Percentiles rank a stretch among this genome's conserved stretches.
Evolutionary conservation across 2,329 filamentous ascomycete species (phyloP).

Genomic region (Colletotrichum spinosum): DNA sequence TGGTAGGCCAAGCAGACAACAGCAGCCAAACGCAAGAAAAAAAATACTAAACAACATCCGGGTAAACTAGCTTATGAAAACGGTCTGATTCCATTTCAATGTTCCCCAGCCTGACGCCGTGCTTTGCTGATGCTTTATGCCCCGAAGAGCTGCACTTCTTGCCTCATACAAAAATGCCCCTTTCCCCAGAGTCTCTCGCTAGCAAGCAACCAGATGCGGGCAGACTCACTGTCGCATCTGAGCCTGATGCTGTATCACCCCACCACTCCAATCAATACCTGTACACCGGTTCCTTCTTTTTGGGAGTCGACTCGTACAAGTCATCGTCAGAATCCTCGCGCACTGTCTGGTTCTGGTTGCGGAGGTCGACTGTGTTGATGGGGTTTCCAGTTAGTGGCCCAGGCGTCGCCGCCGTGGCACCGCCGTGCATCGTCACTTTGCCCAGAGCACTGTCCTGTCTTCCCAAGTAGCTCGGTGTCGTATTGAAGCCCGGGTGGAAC

Average conservation of each 20-base stretch:
- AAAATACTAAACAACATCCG: too few relatives aligned
- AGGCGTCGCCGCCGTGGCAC: conserved; percentile 36
- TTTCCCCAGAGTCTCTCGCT: too few relatives aligned
- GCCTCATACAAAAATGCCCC: neutral
- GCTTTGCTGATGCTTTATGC: too few relatives aligned
- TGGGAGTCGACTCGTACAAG: conserved; percentile 53
- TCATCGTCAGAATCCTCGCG: conserved; percentile 49
- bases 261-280: conserved; percentile 20
- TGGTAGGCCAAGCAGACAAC: too few relatives aligned
- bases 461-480: conserved; percentile 49
- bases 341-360: conserved; percentile 29
- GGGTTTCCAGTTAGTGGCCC: conserved; percentile 34
- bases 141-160: neutral
- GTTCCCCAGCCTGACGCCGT: too few relatives aligned
- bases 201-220: too few relatives aligned
- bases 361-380: conserved; percentile 32
- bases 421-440: conserved; percentile 57
- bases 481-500: conserved; percentile 51
- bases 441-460: conserved; percentile 55
- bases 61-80: too few relatives aligned
- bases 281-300: conserved; percentile 49
- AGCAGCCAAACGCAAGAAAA: too few relatives aligned
- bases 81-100: too few relatives aligned
- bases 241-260: too few relatives aligned
- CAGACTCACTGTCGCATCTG: too few relatives aligned